Evolutionary conservation across 257 asterid genomes (phyloP), one percentile per base, ranked within the genome.

Genomic region (Nicotiana sylvestris): DNA sequence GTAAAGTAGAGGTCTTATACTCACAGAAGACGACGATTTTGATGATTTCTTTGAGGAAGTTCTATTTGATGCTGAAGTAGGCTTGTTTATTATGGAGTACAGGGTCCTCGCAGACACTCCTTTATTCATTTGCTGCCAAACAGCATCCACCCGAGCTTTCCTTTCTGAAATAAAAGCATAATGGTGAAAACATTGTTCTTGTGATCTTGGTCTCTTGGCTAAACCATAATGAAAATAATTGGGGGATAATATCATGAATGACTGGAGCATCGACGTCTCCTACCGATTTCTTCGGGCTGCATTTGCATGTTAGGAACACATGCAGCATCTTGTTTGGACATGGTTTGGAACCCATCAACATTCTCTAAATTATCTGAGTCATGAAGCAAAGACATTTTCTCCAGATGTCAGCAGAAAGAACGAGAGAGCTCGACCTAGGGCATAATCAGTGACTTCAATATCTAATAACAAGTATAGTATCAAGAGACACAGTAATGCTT

Each of bases 121-220:
- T 86, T 96, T 94, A 78, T 89, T 96, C 98, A 96, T 96, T 90
- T 94, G 91, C 88, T 89, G 91, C 99, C 99, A 96, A 37, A 94
- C 85, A 84, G 94, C 97, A 85, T 93, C 98, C 37, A 94, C 88
- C 55, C 97, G 95, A 82, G 93, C 97, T 85, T 92, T 91, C 84
- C 94, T 91, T 85, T 93, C 99, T 96, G 87, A 82, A 86, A 68
- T 37, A 82, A 51, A 33, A 82, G 81, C 43, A 74, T 49, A 84
- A 29, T 62, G 4, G 35, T 60, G 77, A 6, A 83, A 65, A 81
- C 64, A 69, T 80, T 74, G 62, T 74, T 74, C 27, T 49, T 0
- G 43, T 74, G 39, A 27, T 11, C 35, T 35, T 43, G 58, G 35
- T 13, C 7, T 25, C 37, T 72, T 46, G 39, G 37, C 27, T 49